A percentile compares a stretch with the other conserved stretches of the same genome.
phyloP scores from a whole-genome alignment of 2,329 filamentous ascomycete species.

The Nakataea oryzae region DNA sequence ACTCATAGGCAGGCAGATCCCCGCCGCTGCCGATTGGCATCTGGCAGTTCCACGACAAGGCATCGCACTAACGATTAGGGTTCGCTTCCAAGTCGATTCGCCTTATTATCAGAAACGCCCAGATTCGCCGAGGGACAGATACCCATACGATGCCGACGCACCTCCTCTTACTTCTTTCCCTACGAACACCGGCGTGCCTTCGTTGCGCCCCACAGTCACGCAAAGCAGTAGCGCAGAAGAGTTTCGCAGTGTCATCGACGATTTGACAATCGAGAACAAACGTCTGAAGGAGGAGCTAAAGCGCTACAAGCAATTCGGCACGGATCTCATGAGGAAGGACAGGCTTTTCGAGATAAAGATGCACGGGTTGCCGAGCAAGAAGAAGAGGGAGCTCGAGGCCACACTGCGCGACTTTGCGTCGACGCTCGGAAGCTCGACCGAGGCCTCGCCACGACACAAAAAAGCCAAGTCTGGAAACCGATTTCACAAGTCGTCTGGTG shows the following conservation, averaged over 20 bases:
- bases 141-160: constrained; percentile 8
- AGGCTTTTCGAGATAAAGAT: constrained; percentile 77
- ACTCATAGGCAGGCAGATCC: background rate
- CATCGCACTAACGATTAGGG: background rate
- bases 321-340: constrained; percentile 58
- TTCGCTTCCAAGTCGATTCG: constrained; percentile 30
- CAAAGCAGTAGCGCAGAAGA: constrained; percentile 60
- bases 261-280: constrained; percentile 76
- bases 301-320: constrained; percentile 57
- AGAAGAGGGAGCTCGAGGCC: constrained; percentile 67
- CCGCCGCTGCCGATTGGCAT: no score
- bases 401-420: constrained; percentile 62
- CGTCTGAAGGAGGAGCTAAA: constrained; percentile 63
- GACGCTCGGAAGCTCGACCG: constrained; percentile 42
- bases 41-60: no score
- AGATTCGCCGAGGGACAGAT: constrained; percentile 37
- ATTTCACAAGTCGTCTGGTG: constrained; percentile 29
- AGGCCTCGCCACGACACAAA: constrained; percentile 29
- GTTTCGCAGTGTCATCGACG: constrained; percentile 75
- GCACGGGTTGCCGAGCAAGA: constrained; percentile 59
- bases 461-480: constrained; percentile 21
- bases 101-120: constrained; percentile 45
- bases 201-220: constrained; percentile 19
- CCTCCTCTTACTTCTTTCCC: background rate
- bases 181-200: constrained; percentile 6